Evolutionary conservation across 2,329 filamentous ascomycete genomes (phyloP).

Genomic region (Botrytis paeoniae): DNA sequence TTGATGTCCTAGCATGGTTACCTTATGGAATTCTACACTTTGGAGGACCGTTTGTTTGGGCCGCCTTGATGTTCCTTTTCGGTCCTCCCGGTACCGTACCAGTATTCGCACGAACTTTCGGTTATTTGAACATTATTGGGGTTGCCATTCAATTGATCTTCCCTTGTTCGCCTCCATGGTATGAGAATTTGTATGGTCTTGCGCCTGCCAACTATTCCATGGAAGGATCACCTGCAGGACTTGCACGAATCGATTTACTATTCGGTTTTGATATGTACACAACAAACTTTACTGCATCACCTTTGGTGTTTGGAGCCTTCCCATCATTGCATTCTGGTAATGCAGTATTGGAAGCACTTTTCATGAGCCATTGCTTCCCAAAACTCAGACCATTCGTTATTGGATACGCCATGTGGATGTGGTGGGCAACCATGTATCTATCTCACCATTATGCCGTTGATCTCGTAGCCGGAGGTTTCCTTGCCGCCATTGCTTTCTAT

Average conservation of each 20-base stretch:
- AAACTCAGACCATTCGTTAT: constrained; percentile 76
- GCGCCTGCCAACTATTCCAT: constrained; percentile 92
- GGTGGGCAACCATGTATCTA: constrained; percentile 98
- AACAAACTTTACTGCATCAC: constrained; percentile 83
- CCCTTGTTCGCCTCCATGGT: constrained; percentile 95
- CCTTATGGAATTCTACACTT: constrained; percentile 93
- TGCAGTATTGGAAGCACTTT: constrained; percentile 83
- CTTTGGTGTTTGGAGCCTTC: constrained; percentile 92
- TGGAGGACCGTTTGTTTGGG: constrained; percentile 76
- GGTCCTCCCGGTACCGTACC: constrained; percentile 81
- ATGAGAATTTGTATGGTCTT: constrained; percentile 88
- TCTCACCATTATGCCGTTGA: constrained; percentile 97
- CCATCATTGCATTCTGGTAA: constrained; percentile 88
- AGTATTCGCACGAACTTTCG: constrained; percentile 81
- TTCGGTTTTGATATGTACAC: constrained; percentile 92
- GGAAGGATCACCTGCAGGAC: constrained; percentile 80
- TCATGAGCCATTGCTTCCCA: constrained; percentile 91
- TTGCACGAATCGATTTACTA: constrained; percentile 85
- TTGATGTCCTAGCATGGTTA: constrained; percentile 88
- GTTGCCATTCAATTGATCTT: constrained; percentile 87
- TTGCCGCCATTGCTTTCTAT: constrained; percentile 78
- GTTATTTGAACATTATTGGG: constrained; percentile 86
- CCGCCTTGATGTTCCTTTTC: constrained; percentile 79
- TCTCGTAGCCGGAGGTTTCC: constrained; percentile 78
- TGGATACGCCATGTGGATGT: constrained; percentile 86